phyloP scores from a whole-genome alignment of 2,329 filamentous ascomycete species.

The Aspergillus carbonarius region DNA sequence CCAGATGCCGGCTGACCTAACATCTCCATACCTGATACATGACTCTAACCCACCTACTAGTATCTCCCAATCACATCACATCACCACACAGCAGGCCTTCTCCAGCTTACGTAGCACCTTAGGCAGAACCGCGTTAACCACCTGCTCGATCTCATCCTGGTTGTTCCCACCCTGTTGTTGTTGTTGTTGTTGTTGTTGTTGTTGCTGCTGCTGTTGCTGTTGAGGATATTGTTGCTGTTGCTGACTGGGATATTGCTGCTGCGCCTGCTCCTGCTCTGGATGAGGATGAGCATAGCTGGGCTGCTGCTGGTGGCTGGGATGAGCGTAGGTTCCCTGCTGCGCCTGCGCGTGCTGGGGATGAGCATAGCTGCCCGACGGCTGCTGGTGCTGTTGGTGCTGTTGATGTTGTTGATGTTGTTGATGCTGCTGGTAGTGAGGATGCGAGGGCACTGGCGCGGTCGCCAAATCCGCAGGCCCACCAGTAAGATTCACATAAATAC shows the following conservation, averaged over 20 bases:
- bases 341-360: too few species aligned
- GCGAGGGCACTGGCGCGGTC: constrained; percentile 32
- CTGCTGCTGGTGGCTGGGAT: not conserved
- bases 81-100: constrained; percentile 70
- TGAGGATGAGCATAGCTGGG: too few species aligned
- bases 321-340: not conserved
- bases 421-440: constrained; percentile 43
- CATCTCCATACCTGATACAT: not conserved
- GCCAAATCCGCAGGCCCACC: constrained; percentile 63
- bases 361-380: not conserved
- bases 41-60: too few species aligned
- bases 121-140: constrained; percentile 61
- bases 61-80: constrained; percentile 52
- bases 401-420: not conserved
- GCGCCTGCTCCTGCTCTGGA: constrained; percentile 7
- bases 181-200: constrained; percentile 41
- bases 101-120: constrained; percentile 64
- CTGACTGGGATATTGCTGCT: constrained; percentile 42
- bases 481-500: constrained; percentile 83
- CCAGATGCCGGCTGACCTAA: not conserved
- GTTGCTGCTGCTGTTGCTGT: constrained; percentile 39
- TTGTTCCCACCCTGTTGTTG: constrained; percentile 49
- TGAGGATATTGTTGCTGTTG: constrained; percentile 41
- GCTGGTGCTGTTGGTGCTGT: constrained; percentile 17
- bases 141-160: constrained; percentile 58